Conservation (phyloP, 345 rosid species). For the Populus alba region DNA sequence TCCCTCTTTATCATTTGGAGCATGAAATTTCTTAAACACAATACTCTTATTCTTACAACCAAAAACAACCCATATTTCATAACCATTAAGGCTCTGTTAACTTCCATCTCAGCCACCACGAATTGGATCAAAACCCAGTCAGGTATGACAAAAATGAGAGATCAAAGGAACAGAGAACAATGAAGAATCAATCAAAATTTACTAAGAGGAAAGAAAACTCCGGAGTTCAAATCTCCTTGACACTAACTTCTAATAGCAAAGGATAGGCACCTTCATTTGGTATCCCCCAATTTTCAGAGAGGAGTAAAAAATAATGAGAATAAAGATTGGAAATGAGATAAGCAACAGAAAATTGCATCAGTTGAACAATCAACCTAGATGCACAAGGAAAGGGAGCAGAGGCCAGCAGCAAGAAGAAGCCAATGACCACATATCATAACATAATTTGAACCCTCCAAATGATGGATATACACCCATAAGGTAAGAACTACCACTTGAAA, state of each 20-base stretch:
- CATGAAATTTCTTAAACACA: neutral
- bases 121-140: conserved; percentile 5
- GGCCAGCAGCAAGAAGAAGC: neutral
- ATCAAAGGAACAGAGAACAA: conserved; percentile 4
- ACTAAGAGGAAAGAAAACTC: conserved; percentile 4
- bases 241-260: neutral
- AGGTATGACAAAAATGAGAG: neutral
- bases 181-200: neutral
- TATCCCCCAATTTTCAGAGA: neutral
- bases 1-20: conserved; percentile 9
- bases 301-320: neutral
- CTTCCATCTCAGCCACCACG: conserved; percentile 2
- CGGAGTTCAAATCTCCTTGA: conserved; percentile 4
- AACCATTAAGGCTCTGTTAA: conserved; percentile 1
- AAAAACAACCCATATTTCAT: neutral
- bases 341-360: neutral
- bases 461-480: neutral
- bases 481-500: conserved; percentile 15
- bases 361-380: neutral
- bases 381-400: neutral
- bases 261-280: neutral
- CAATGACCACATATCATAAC: neutral
- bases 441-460: neutral
- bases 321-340: neutral
- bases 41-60: neutral